Evolutionary conservation across 208 protist species (phyloP), one percentile per base, ranked within the genome.

Genomic region (Crithidia expoeki): DNA sequence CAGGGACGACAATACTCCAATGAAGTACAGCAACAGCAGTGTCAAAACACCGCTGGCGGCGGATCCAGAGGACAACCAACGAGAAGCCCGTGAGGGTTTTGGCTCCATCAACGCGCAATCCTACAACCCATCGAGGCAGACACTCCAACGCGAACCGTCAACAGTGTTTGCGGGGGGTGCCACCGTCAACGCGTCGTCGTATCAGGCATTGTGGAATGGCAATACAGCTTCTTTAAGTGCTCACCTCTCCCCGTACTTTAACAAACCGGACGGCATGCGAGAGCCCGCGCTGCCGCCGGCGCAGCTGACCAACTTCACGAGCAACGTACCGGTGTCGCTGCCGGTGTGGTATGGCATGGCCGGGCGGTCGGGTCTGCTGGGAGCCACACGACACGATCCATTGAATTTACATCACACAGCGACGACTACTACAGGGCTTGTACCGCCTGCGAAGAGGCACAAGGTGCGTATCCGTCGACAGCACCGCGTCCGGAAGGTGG

Each of bases 401-500:
- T 4, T 21, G 32, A 5, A 27, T n/a, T 4, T 46, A 2, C 32
- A 27, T 19, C 55, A 36, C 55, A 21, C 55, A 5, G 19, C n/a
- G n/a, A n/a, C n/a, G n/a, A n/a, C n/a, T n/a, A n/a, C n/a, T n/a
- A n/a, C n/a, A n/a, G n/a, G n/a, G n/a, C n/a, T 3, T 11, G 19
- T 17, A 4, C 4, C 16, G 10, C n/a, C 33, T 17, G 16, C 10
- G 6, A 60, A 60, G 55, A 42, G 28, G 21, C 55, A 64, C 25
- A 72, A 64, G 44, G 5, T 47, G 42, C 55, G 55, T 34, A 60
- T 60, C 30, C 34, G 65, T 25, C n/a, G 46, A 11, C 21, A 62
- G 17, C 34, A 51, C 19, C 51, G 64, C 49, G 44, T 49, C 21
- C 60, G 47, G 23, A 27, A 68, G 27, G 40, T 72, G 27, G 47